Evolutionary conservation across 495 filamentous ascomycete genomes (phyloP).

Genomic region (Cercophora sp.): DNA sequence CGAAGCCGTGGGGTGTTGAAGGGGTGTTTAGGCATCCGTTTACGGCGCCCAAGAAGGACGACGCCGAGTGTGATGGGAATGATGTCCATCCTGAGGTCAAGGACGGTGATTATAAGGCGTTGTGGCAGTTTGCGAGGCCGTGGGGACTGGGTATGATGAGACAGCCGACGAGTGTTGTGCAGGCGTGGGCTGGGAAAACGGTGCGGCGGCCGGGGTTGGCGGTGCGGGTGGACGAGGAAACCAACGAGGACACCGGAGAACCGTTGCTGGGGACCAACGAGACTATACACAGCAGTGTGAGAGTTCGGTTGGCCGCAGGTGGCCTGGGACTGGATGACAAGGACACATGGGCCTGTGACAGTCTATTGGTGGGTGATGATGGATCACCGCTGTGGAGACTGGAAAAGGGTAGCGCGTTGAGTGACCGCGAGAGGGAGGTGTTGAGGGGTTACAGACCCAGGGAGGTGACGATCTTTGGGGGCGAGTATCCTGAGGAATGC

Average conservation of each 20-base stretch:
- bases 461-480: conserved; percentile 1
- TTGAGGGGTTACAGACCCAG: background rate
- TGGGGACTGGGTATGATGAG: conserved; percentile 25
- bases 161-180: conserved; percentile 17
- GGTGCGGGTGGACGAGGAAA: conserved; percentile 27
- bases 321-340: conserved; percentile 28
- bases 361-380: conserved; percentile 6
- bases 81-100: conserved; percentile 15
- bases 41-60: conserved; percentile 11
- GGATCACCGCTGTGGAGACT: conserved; percentile 19
- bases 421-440: background rate
- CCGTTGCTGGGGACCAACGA: conserved; percentile 27
- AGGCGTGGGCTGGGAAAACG: conserved; percentile 23
- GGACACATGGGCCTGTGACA: conserved; percentile 22
- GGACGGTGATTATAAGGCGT: conserved; percentile 13
- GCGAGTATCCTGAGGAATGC: conserved; percentile 16
- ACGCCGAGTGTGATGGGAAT: conserved; percentile 18
- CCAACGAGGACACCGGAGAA: conserved; percentile 29
- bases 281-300: conserved; percentile 24
- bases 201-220: conserved; percentile 27
- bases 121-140: conserved; percentile 25
- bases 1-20: conserved; percentile 16
- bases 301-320: conserved; percentile 23
- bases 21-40: conserved; percentile 9
- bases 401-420: conserved; percentile 11